Conservation (phyloP, 805 yeast genomes). For the Candida saitoana region DNA sequence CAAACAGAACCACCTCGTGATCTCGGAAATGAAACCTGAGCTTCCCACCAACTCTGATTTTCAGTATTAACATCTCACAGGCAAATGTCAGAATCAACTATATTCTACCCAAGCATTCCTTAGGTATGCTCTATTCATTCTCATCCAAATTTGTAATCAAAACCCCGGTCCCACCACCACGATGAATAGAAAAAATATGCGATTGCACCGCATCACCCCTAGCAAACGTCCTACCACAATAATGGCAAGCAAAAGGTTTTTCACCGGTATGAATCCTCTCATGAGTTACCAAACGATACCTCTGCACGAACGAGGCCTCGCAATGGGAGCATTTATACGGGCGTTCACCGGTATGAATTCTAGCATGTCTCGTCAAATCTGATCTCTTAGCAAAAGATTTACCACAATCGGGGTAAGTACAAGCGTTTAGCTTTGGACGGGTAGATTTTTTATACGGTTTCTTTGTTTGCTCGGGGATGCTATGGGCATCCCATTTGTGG, state of each 20-base stretch:
- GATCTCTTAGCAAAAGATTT: constrained; percentile 14
- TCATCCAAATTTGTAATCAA: not conserved
- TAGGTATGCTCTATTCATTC: too few species aligned
- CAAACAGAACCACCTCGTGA: too few species aligned
- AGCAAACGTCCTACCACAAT: constrained; percentile 20
- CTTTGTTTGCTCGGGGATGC: constrained; percentile 1
- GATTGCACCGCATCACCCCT: constrained; percentile 23
- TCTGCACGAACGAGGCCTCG: constrained; percentile 16
- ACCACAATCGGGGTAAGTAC: constrained; percentile 14
- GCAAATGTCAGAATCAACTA: too few species aligned
- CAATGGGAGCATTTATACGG: constrained; percentile 15
- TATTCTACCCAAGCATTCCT: too few species aligned
- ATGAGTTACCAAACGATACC: constrained; percentile 22
- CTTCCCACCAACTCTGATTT: too few species aligned
- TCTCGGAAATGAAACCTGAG: too few species aligned
- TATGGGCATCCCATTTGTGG: constrained; percentile 8
- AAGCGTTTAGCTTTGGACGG: constrained; percentile 3
- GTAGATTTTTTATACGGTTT: constrained; percentile 3
- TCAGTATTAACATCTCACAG: too few species aligned
- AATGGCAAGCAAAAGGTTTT: constrained; percentile 17
- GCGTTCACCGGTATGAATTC: constrained; percentile 16
- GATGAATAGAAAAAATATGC: constrained; percentile 18
- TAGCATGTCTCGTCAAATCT: constrained; percentile 13
- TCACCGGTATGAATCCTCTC: constrained; percentile 21
- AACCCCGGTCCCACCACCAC: constrained; percentile 7